These are phyloP conservation scores for Exophiala sp. DNA, from an alignment of 2,329 filamentous ascomycete species.

Conservation along the genomic window DNA sequence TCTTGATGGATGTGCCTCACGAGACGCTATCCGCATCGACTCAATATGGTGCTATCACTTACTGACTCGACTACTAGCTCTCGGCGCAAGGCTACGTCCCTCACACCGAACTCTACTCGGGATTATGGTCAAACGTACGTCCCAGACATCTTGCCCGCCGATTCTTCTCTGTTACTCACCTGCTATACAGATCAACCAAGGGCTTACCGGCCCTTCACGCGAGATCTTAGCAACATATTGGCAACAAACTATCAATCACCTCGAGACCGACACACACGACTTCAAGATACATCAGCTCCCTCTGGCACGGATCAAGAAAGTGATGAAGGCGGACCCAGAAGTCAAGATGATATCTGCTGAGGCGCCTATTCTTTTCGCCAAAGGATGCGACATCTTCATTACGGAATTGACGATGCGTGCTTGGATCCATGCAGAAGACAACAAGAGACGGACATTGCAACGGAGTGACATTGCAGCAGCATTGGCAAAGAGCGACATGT, in stretches of 20 bases:
- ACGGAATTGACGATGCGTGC: slow-evolving; percentile 98
- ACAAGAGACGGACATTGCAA: slow-evolving; percentile 93
- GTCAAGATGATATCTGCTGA: slow-evolving; percentile 99
- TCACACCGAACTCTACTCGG: slow-evolving; percentile 85
- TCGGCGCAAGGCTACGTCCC: slow-evolving; percentile 83
- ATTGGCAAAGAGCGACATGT: slow-evolving; percentile 97
- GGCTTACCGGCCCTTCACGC: slow-evolving; percentile 84
- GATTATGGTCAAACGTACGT: slow-evolving; percentile 89
- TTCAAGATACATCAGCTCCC: slow-evolving; percentile 98
- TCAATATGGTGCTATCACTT: slow-evolving; percentile 35
- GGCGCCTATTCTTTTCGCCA: slow-evolving; percentile 94
- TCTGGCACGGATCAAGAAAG: slow-evolving; percentile 98
- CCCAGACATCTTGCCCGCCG: background rate
- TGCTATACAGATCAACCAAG: slow-evolving; percentile 78
- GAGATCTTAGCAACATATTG: slow-evolving; percentile 98
- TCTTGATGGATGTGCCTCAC: too few species aligned
- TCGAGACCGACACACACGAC: slow-evolving; percentile 93
- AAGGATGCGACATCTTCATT: slow-evolving; percentile 98
- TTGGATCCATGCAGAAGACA: slow-evolving; percentile 99
- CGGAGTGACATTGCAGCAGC: slow-evolving; percentile 95
- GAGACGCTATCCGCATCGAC: too few species aligned
- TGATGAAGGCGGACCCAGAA: slow-evolving; percentile 99
- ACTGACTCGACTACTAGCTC: slow-evolving; percentile 54
- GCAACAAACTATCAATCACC: slow-evolving; percentile 95
- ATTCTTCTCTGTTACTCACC: slow-evolving; percentile 6